These are phyloP conservation scores for Plasmodium cynomolgi DNA, from an alignment of 169 alveolate species.

Conservation along the genomic window DNA sequence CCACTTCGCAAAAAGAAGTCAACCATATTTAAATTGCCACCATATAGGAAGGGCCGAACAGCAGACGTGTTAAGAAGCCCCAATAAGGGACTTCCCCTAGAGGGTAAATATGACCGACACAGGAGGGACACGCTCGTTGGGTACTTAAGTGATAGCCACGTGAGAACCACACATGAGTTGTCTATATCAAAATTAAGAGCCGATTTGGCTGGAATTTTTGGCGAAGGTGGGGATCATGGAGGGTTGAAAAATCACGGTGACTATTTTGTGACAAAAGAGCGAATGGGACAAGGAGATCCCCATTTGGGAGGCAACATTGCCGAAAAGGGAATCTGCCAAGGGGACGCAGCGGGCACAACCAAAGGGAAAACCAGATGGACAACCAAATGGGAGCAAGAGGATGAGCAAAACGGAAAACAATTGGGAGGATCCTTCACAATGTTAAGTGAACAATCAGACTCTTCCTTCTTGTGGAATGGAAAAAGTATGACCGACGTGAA, in stretches of 20 bases:
- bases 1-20: not conserved
- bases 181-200: constrained; percentile 1
- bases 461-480: not conserved
- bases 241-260: not conserved
- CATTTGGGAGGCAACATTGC: not conserved
- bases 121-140: not conserved
- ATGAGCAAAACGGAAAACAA: not conserved
- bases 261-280: not conserved
- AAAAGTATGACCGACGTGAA: not conserved
- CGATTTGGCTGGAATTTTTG: not conserved
- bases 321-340: not conserved
- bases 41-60: not conserved
- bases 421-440: not conserved
- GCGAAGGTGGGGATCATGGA: not conserved
- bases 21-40: not conserved
- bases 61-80: not conserved
- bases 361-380: not conserved
- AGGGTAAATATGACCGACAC: not conserved
- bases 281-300: not conserved
- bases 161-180: constrained; percentile 29
- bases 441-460: constrained; percentile 4
- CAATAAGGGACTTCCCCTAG: not conserved
- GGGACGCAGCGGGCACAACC: not conserved
- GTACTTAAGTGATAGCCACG: constrained; percentile 36
- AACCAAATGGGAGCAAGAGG: not conserved